phyloP scores from a whole-genome alignment of 129 eudicot species.

The Escallonia rubra region DNA sequence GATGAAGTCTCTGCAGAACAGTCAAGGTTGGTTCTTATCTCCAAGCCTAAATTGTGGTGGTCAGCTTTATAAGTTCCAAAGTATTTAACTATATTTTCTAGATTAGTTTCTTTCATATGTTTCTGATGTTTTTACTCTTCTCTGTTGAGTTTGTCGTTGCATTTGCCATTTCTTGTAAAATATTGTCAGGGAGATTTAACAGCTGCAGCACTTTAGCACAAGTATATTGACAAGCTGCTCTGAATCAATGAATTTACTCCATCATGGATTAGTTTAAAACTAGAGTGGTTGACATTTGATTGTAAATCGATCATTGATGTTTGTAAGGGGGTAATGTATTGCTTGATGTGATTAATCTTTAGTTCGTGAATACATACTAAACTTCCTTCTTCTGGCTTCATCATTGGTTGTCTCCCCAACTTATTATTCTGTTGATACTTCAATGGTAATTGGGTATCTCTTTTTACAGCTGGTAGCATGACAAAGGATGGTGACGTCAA shows the following conservation, averaged over 20 bases:
- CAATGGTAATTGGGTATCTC: background rate
- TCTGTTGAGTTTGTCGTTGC: background rate
- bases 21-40: conserved; percentile 15
- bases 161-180: background rate
- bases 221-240: conserved; percentile 11
- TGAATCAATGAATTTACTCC: conserved; percentile 20
- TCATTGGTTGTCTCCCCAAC: too few relatives aligned
- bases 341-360: too few relatives aligned
- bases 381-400: too few relatives aligned
- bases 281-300: conserved; percentile 10
- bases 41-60: conserved; percentile 21
- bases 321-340: conserved; percentile 7
- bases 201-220: conserved; percentile 18
- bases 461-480: conserved; percentile 7
- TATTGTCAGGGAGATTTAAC: background rate
- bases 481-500: conserved; percentile 12
- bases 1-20: conserved; percentile 10
- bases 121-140: background rate
- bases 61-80: conserved; percentile 15
- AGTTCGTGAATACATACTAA: too few relatives aligned
- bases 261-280: conserved; percentile 15
- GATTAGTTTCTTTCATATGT: background rate
- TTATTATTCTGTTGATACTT: too few relatives aligned
- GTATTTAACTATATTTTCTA: background rate
- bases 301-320: conserved; percentile 11